Percentiles rank a stretch among this genome's conserved stretches.
Evolutionary conservation across 192 early-diverging fungal genomes (phyloP).

Genomic region (Coemansia sp.): DNA sequence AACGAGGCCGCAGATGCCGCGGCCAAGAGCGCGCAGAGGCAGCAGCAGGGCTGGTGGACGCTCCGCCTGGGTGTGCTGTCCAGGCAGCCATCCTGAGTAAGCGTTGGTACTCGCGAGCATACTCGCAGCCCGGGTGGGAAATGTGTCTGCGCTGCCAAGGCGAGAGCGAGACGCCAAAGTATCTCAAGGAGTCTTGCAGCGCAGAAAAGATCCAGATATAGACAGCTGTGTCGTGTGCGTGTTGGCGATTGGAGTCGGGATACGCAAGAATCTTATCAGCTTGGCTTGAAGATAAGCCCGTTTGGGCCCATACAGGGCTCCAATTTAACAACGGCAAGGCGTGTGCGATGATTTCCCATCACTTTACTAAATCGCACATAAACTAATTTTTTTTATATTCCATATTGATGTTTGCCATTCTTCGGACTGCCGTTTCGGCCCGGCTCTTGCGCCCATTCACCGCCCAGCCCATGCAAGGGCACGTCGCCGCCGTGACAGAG

Average conservation of each 20-base stretch:
- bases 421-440: slow-evolving; percentile 30
- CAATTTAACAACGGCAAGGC: no score
- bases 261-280: no score
- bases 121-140: not conserved
- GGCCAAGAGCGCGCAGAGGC: not conserved
- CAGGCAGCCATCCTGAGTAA: not conserved
- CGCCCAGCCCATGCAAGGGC: slow-evolving; percentile 16
- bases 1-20: not conserved
- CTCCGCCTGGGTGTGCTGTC: not conserved
- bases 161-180: not conserved
- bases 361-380: no score
- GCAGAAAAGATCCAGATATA: no score
- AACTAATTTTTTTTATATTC: no score
- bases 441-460: slow-evolving; percentile 40
- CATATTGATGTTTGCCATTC: slow-evolving; percentile 44
- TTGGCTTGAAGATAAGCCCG: no score
- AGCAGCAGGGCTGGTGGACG: not conserved
- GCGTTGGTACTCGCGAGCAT: not conserved
- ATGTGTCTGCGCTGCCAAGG: not conserved
- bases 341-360: no score
- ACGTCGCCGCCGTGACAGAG: slow-evolving; percentile 3
- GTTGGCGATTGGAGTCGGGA: no score
- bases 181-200: no score
- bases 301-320: no score
- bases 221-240: no score